These are phyloP conservation scores for Flaveria bidentis DNA, from an alignment of 129 eudicot species.

Conservation along the genomic window DNA sequence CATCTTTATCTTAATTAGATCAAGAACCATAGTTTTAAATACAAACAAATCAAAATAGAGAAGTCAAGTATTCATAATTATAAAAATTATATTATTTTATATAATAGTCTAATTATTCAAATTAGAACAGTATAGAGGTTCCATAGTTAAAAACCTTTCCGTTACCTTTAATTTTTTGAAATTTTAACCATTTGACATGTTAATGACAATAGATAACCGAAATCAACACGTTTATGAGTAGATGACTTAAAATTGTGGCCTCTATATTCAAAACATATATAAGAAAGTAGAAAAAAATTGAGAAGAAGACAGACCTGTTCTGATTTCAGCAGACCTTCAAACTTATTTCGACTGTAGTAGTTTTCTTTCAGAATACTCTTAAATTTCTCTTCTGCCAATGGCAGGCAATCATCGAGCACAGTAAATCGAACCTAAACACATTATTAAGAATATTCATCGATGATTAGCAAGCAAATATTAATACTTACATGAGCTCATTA, in stretches of 20 bases:
- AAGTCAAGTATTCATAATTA: neutral
- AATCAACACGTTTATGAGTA: neutral
- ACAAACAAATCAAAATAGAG: neutral
- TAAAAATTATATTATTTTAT: neutral
- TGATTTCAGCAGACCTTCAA: constrained; percentile 64
- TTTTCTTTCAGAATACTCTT: constrained; percentile 67
- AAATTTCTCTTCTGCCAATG: constrained; percentile 85
- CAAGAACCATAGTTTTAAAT: neutral
- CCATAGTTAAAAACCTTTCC: neutral
- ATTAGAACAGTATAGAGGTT: neutral
- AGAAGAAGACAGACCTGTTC: constrained; percentile 59
- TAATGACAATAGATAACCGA: neutral
- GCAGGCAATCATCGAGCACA: constrained; percentile 73
- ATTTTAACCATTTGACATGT: neutral
- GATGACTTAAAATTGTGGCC: neutral
- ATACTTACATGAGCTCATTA: neutral
- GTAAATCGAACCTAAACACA: constrained; percentile 70
- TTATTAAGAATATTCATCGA: neutral
- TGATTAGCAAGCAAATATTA: neutral
- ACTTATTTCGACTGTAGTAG: constrained; percentile 71
- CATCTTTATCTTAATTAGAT: too few relatives aligned
- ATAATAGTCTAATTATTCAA: neutral
- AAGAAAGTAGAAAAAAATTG: neutral
- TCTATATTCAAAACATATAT: neutral
- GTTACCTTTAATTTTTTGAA: neutral